These are phyloP conservation scores for Penicillium sp. DNA, from an alignment of 2,329 filamentous ascomycete genomes.

Conservation along the genomic window DNA sequence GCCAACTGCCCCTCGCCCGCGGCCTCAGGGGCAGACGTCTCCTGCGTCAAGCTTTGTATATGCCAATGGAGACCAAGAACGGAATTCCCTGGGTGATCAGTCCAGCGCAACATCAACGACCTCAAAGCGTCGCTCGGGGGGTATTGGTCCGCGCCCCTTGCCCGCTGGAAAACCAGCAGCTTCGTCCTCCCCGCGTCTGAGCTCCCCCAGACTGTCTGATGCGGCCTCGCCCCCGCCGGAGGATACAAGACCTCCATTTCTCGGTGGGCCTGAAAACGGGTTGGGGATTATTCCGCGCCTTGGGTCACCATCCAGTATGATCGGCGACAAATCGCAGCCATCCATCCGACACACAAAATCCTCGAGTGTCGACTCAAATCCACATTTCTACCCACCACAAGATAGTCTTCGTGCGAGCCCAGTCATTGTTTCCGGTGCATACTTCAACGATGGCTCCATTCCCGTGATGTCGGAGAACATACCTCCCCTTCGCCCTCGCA, in stretches of 20 bases:
- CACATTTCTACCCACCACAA: slow-evolving; percentile 14
- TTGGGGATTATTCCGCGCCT: slow-evolving; percentile 21
- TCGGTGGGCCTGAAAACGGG: slow-evolving; percentile 25
- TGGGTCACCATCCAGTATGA: slow-evolving; percentile 21
- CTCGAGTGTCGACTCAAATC: slow-evolving; percentile 35
- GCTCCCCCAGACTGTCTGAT: slow-evolving; percentile 32
- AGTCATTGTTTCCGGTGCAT: slow-evolving; percentile 30
- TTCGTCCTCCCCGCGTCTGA: slow-evolving; percentile 33
- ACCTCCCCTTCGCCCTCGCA: slow-evolving; percentile 30
- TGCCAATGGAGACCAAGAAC: slow-evolving; percentile 40
- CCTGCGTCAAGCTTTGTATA: slow-evolving; percentile 39
- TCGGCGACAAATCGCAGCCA: slow-evolving; percentile 19
- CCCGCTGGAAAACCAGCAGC: slow-evolving; percentile 21
- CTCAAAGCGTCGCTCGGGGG: slow-evolving; percentile 31
- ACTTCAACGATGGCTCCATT: slow-evolving; percentile 20
- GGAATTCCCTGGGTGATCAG: slow-evolving; percentile 24
- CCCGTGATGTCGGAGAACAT: slow-evolving; percentile 29
- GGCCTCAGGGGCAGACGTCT: slow-evolving; percentile 26
- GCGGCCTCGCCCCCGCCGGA: slow-evolving; percentile 27
- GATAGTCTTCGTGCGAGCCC: slow-evolving; percentile 35
- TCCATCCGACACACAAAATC: slow-evolving; percentile 34
- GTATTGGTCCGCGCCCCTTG: slow-evolving; percentile 28
- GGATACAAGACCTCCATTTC: slow-evolving; percentile 18
- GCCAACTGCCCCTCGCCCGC: slow-evolving; percentile 27
- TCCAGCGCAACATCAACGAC: slow-evolving; percentile 15